phyloP scores from a whole-genome alignment of 2,329 filamentous ascomycete genomes.

The Venturiaceae sp. region DNA sequence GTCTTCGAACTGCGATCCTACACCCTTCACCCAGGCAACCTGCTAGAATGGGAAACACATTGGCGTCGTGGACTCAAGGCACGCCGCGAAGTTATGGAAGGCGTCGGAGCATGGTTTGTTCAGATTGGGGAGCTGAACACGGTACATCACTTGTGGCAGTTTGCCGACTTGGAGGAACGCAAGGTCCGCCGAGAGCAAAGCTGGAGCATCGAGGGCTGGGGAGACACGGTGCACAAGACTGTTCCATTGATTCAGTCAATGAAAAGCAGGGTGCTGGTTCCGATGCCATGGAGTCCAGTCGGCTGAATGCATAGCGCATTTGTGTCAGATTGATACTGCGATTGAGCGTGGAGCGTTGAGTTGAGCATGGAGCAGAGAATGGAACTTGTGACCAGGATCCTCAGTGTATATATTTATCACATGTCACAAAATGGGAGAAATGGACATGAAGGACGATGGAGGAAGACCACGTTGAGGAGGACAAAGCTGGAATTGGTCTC shows the following conservation, averaged over 20 bases:
- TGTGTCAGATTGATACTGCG: background rate
- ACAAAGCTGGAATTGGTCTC: too few species aligned
- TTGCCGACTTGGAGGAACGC: constrained; percentile 90
- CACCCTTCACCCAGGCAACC: constrained; percentile 87
- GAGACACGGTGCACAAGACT: constrained; percentile 95
- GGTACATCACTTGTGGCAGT: constrained; percentile 97
- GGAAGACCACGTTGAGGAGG: too few species aligned
- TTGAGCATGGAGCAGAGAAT: too few species aligned
- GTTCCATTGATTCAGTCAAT: constrained; percentile 94
- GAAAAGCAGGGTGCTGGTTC: constrained; percentile 87
- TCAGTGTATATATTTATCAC: too few species aligned
- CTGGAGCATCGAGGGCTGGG: constrained; percentile 93
- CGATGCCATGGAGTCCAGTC: constrained; percentile 94
- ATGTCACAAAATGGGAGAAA: too few species aligned
- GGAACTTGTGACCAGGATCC: too few species aligned
- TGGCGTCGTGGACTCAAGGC: constrained; percentile 90
- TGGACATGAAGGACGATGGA: too few species aligned
- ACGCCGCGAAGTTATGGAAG: constrained; percentile 94
- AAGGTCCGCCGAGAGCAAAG: constrained; percentile 86
- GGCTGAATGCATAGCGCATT: constrained; percentile 51
- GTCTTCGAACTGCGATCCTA: constrained; percentile 95
- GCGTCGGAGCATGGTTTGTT: constrained; percentile 96
- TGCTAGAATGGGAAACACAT: constrained; percentile 97
- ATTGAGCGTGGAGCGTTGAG: background rate
- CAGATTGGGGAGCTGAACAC: constrained; percentile 97